Percentiles rank a stretch among this genome's conserved stretches.
These are phyloP conservation scores for Boletus calvinii DNA, from an alignment of 1,284 basidiomycete species.

Conservation along the genomic window DNA sequence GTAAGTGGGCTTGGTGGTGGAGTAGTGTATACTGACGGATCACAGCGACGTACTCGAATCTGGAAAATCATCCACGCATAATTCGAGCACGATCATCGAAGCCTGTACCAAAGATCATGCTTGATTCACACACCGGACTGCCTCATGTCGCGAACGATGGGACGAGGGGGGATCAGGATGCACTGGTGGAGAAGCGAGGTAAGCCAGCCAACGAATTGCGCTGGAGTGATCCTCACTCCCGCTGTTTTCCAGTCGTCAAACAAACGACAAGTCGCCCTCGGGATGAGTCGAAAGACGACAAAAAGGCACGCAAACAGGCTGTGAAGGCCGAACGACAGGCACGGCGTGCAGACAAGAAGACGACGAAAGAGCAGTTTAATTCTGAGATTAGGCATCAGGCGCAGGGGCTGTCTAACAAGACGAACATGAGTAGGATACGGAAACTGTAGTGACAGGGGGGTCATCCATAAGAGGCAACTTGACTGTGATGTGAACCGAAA, in stretches of 20 bases:
- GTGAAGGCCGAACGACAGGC: conserved; percentile 80
- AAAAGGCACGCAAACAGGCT: conserved; percentile 84
- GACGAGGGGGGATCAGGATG: conserved; percentile 4
- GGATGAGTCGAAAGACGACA: conserved; percentile 83
- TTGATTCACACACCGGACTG: conserved; percentile 76
- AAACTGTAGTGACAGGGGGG: conserved; percentile 20
- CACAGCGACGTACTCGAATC: conserved; percentile 91
- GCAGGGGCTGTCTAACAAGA: conserved; percentile 45
- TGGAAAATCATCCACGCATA: conserved; percentile 90
- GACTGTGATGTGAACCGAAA: conserved; percentile 11
- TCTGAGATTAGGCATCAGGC: conserved; percentile 75
- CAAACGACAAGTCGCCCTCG: conserved; percentile 67
- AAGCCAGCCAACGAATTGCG: background rate
- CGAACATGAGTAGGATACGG: conserved; percentile 17
- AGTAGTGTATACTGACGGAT: conserved; percentile 13
- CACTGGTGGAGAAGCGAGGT: conserved; percentile 33
- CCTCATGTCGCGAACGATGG: conserved; percentile 50
- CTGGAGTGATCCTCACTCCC: conserved; percentile 1
- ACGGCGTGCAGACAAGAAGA: conserved; percentile 81
- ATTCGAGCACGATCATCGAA: conserved; percentile 65
- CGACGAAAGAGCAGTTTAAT: conserved; percentile 72
- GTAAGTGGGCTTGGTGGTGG: conserved; percentile 50
- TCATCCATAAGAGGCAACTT: conserved; percentile 18
- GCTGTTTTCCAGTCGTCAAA: conserved; percentile 32
- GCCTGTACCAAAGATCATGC: conserved; percentile 60